Percentiles rank a stretch among this genome's conserved stretches.
Evolutionary conservation across 1,284 basidiomycete genomes (phyloP).

Genomic region (Ustilago tritici): DNA sequence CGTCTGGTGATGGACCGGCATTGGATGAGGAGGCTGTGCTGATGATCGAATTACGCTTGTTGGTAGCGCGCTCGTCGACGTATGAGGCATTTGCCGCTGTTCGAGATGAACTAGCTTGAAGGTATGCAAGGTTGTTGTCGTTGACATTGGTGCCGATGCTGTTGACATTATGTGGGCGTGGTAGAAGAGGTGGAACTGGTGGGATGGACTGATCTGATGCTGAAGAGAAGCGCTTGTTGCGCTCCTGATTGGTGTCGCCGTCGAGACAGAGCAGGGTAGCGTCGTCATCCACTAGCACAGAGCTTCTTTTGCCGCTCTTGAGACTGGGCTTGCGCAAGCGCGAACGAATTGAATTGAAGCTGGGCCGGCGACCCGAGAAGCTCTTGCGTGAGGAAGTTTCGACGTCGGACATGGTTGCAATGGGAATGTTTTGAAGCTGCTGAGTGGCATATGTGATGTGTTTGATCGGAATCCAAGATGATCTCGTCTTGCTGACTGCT

Average conservation of each 20-base stretch:
- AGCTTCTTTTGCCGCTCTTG: constrained; percentile 11
- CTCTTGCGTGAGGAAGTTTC: constrained; percentile 33
- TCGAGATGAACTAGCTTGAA: constrained; percentile 13
- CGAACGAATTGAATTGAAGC: constrained; percentile 42
- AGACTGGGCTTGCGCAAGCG: constrained; percentile 36
- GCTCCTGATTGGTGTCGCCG: constrained; percentile 9
- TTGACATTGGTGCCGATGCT: not conserved
- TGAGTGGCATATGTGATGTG: not conserved
- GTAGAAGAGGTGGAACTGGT: constrained; percentile 38
- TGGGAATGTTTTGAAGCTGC: not conserved
- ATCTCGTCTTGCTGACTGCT: not conserved
- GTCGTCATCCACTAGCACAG: not conserved
- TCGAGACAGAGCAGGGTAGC: constrained; percentile 3
- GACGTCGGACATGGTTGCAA: constrained; percentile 27
- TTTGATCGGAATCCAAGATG: not conserved
- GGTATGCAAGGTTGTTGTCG: constrained; percentile 6
- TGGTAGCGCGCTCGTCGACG: not conserved
- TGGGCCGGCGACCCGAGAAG: constrained; percentile 31
- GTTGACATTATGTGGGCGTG: constrained; percentile 9
- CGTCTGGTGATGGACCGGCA: constrained; percentile 9
- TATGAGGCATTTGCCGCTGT: not conserved
- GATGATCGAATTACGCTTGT: constrained; percentile 11
- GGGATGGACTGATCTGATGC: constrained; percentile 34
- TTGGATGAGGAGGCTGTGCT: constrained; percentile 22
- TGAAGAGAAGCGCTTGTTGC: constrained; percentile 33